These are phyloP conservation scores for Amanita rimosa DNA, from an alignment of 768 basidiomycete species.

Conservation along the genomic window DNA sequence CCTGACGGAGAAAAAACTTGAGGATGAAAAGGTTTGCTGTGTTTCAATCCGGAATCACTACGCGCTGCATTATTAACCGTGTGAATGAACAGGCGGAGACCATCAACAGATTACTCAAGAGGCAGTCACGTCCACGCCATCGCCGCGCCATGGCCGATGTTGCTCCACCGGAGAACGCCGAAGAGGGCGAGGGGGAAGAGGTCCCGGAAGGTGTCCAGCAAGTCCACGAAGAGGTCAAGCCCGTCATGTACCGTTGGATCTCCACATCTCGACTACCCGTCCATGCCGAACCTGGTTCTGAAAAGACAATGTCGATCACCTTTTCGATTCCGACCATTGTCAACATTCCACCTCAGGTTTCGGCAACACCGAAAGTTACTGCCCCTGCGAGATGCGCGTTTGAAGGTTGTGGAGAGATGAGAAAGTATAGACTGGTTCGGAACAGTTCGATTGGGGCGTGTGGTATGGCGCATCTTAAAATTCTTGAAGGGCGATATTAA, in stretches of 20 bases:
- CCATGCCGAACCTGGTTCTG: constrained; percentile 3
- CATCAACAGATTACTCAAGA: constrained; percentile 81
- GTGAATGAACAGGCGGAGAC: constrained; percentile 58
- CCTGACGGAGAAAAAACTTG: constrained; percentile 71
- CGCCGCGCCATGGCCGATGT: constrained; percentile 40
- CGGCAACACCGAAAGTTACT: constrained; percentile 1
- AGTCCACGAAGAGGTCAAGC: constrained; percentile 20
- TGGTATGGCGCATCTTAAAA: constrained; percentile 53
- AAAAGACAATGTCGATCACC: constrained; percentile 27
- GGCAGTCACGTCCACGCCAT: constrained; percentile 60
- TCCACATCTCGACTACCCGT: constrained; percentile 35
- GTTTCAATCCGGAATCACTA: not conserved
- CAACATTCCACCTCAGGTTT: constrained; percentile 11
- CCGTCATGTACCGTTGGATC: constrained; percentile 66
- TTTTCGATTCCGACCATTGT: constrained; percentile 38
- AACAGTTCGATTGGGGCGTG: constrained; percentile 58
- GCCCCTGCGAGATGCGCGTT: constrained; percentile 33
- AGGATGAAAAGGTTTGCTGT: constrained; percentile 64
- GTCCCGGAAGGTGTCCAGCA: constrained; percentile 24
- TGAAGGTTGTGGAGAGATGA: constrained; percentile 37
- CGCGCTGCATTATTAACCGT: not conserved
- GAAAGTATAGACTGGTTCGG: constrained; percentile 58
- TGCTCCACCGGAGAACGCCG: constrained; percentile 24
- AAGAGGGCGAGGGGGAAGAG: constrained; percentile 25
- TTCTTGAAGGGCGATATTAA: constrained; percentile 24